Evolutionary conservation across 2,329 filamentous ascomycete species (phyloP).

Genomic region (Exophiala alcalophila): DNA sequence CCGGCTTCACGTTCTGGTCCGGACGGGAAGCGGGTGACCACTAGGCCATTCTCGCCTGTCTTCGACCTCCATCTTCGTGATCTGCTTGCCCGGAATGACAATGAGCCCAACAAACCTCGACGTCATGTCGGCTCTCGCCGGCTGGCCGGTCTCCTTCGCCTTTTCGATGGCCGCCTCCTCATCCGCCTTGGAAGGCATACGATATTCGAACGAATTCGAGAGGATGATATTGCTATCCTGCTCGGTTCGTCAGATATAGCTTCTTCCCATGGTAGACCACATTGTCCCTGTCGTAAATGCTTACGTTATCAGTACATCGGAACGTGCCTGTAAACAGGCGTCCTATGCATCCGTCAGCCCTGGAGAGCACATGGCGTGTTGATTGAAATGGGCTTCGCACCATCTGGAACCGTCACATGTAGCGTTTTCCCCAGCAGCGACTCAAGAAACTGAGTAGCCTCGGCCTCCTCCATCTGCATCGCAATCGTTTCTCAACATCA

Average conservation of each 20-base stretch:
- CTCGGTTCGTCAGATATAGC: background rate
- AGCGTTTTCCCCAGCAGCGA: constrained; percentile 30
- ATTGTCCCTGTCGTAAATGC: no score
- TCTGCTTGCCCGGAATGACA: constrained; percentile 81
- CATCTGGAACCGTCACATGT: constrained; percentile 28
- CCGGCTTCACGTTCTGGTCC: constrained; percentile 23
- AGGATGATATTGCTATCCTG: constrained; percentile 89
- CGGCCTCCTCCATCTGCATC: constrained; percentile 29
- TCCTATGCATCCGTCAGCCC: constrained; percentile 37
- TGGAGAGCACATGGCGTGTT: background rate
- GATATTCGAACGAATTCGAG: constrained; percentile 82
- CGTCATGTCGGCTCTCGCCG: constrained; percentile 67
- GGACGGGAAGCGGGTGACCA: constrained; percentile 20
- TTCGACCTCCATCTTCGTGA: constrained; percentile 85
- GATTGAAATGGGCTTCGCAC: constrained; percentile 3
- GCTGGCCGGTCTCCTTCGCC: constrained; percentile 36
- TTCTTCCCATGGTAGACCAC: no score
- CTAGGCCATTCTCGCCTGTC: constrained; percentile 43
- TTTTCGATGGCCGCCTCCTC: constrained; percentile 43
- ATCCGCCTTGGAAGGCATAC: constrained; percentile 61
- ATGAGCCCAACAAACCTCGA: constrained; percentile 85
- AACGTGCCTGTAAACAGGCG: constrained; percentile 87
- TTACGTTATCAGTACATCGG: constrained; percentile 89
- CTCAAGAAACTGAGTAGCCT: constrained; percentile 28
- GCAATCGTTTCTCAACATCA: no score